A percentile compares a stretch with the other conserved stretches of the same genome.
Evolutionary conservation across 352 stramenopile species (phyloP).

Genomic region (Phytophthora aleatoria): DNA sequence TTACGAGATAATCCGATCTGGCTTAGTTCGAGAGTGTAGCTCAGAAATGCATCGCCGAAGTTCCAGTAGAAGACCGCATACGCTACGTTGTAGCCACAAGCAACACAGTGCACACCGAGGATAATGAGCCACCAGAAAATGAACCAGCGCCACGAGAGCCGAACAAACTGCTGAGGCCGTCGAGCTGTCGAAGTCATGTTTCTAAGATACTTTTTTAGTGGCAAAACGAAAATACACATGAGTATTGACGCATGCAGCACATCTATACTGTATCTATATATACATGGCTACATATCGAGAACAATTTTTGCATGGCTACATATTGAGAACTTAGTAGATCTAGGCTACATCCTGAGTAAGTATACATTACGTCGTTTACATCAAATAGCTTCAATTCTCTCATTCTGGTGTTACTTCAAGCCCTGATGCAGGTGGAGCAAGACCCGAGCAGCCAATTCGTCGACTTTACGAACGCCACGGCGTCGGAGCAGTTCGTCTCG

Average conservation of each 20-base stretch:
- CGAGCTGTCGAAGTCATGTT: not conserved
- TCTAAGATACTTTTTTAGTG: too few species aligned
- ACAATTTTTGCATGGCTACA: not conserved
- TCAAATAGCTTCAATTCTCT: not conserved
- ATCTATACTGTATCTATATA: not conserved
- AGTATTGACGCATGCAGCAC: not conserved
- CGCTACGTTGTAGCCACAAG: not conserved
- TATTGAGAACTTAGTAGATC: not conserved
- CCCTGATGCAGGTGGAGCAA: slow-evolving; percentile 70
- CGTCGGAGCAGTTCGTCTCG: slow-evolving; percentile 78
- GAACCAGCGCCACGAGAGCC: not conserved
- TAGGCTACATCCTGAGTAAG: not conserved
- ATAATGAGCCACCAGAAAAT: slow-evolving; percentile 3
- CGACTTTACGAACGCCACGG: slow-evolving; percentile 86
- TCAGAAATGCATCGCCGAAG: not conserved
- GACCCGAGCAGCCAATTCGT: slow-evolving; percentile 87
- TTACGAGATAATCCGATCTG: not conserved
- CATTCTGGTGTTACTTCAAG: slow-evolving; percentile 20
- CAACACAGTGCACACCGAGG: not conserved
- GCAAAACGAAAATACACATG: not conserved
- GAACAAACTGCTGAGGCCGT: not conserved
- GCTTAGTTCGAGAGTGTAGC: not conserved
- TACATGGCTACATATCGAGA: too few species aligned
- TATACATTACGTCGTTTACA: not conserved
- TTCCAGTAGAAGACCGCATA: not conserved